Conservation (phyloP, 2,329 filamentous ascomycete species). For the Sporothrix schenckii region DNA sequence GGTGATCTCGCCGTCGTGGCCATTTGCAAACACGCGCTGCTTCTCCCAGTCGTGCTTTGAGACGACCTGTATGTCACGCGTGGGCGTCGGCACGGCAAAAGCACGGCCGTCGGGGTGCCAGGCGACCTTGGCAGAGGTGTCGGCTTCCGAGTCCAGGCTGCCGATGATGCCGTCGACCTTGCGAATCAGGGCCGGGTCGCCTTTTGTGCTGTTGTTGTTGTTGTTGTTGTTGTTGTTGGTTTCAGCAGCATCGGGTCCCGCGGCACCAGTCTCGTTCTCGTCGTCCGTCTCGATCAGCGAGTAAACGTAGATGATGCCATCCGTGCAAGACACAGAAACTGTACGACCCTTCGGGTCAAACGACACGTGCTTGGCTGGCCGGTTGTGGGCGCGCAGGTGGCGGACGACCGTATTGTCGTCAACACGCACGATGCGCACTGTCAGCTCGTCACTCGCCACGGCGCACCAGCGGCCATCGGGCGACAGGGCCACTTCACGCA, state of each 20-base stretch:
- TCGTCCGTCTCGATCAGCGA: conserved; percentile 71
- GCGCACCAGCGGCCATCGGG: conserved; percentile 84
- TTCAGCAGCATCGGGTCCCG: not conserved
- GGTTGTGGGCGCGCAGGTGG: conserved; percentile 79
- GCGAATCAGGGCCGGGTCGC: conserved; percentile 70
- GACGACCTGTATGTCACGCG: conserved; percentile 80
- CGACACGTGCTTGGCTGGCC: conserved; percentile 86
- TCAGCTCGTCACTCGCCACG: conserved; percentile 93
- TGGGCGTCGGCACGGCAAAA: conserved; percentile 82
- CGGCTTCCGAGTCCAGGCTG: conserved; percentile 73
- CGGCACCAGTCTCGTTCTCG: conserved; percentile 21
- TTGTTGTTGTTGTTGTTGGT: not conserved
- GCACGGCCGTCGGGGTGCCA: conserved; percentile 97
- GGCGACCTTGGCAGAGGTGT: conserved; percentile 71
- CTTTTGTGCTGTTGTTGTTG: not conserved
- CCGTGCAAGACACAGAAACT: conserved; percentile 80
- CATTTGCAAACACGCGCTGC: conserved; percentile 75
- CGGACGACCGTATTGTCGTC: conserved; percentile 75
- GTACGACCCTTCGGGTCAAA: conserved; percentile 80
- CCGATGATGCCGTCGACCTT: conserved; percentile 87
- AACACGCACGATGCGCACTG: conserved; percentile 84
- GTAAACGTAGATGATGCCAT: conserved; percentile 90
- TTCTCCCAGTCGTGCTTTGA: conserved; percentile 90
- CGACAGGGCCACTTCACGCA: conserved; percentile 83
- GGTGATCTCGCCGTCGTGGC: conserved; percentile 82